These are phyloP conservation scores for Monilinia vaccinii-corymbosi DNA, from an alignment of 2,329 filamentous ascomycete species.

Conservation along the genomic window DNA sequence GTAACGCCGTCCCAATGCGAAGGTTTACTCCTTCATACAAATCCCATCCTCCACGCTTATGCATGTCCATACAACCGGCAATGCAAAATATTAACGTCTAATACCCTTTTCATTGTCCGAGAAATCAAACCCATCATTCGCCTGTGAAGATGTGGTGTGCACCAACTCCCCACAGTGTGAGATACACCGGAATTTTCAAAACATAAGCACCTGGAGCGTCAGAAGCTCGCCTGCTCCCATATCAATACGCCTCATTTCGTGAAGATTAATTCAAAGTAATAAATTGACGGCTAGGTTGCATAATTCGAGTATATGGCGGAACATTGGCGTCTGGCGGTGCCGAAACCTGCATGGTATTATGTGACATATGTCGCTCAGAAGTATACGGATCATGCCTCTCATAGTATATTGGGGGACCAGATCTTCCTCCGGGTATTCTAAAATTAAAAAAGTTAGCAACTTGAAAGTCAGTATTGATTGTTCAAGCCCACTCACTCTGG, in stretches of 20 bases:
- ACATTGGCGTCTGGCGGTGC: background rate
- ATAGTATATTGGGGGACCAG: slow-evolving; percentile 10
- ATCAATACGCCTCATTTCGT: background rate
- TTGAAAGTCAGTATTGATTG: background rate
- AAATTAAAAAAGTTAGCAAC: slow-evolving; percentile 15
- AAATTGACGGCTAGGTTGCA: slow-evolving; percentile 16
- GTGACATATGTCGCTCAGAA: background rate
- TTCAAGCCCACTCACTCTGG: slow-evolving; percentile 21
- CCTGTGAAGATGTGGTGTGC: background rate
- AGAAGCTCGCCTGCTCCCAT: too few relatives aligned
- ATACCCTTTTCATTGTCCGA: background rate
- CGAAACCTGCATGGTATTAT: slow-evolving; percentile 5
- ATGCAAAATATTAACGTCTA: background rate
- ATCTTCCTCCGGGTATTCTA: slow-evolving; percentile 14
- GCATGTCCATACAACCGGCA: background rate
- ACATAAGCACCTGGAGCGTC: background rate
- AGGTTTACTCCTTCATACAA: background rate
- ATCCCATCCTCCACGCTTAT: slow-evolving; percentile 11
- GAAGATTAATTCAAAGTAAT: slow-evolving; percentile 15
- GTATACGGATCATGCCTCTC: slow-evolving; percentile 7
- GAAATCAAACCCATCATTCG: background rate
- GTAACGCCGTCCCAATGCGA: slow-evolving; percentile 6
- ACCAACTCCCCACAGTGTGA: background rate
- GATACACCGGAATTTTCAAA: background rate
- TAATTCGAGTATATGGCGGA: slow-evolving; percentile 11